Evolutionary conservation across 176 grass and related monocot genomes (phyloP).

Genomic region (Elaeis guineensis): DNA sequence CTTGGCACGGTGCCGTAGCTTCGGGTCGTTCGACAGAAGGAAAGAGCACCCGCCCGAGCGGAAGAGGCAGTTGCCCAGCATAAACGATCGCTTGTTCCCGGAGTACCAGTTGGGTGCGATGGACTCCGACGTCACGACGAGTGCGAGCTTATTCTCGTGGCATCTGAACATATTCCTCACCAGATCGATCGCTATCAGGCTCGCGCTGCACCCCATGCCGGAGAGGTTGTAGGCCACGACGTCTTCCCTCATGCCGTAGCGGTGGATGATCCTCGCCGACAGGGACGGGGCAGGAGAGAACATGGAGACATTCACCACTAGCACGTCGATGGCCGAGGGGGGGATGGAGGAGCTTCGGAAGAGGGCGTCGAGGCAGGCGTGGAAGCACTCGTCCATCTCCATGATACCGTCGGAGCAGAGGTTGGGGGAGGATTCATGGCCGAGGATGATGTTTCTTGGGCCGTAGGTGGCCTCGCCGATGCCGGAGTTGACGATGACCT

Average conservation of each 20-base stretch:
- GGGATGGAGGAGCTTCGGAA: slow-evolving; percentile 33
- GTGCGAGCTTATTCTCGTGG: slow-evolving; percentile 37
- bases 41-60: slow-evolving; percentile 91
- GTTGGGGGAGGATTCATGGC: slow-evolving; percentile 41
- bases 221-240: slow-evolving; percentile 71
- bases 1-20: slow-evolving; percentile 25
- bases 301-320: slow-evolving; percentile 92
- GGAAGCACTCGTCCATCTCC: slow-evolving; percentile 94
- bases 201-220: slow-evolving; percentile 92
- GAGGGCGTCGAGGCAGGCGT: slow-evolving; percentile 60
- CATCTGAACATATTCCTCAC: slow-evolving; percentile 59
- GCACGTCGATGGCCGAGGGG: slow-evolving; percentile 46
- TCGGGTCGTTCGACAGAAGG: slow-evolving; percentile 62
- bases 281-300: slow-evolving; percentile 85
- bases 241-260: slow-evolving; percentile 59
- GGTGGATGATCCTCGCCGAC: slow-evolving; percentile 43
- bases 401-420: slow-evolving; percentile 44
- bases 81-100: slow-evolving; percentile 64
- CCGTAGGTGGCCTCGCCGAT: slow-evolving; percentile 95
- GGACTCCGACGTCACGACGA: slow-evolving; percentile 81
- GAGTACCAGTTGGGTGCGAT: slow-evolving; percentile 94
- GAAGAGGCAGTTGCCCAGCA: slow-evolving; percentile 95
- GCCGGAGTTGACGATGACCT: slow-evolving; percentile 90
- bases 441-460: slow-evolving; percentile 77
- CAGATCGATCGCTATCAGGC: slow-evolving; percentile 73